Base-by-base conservation (phyloP, 768 basidiomycete species). In the Dioszegia hungarica region DNA sequence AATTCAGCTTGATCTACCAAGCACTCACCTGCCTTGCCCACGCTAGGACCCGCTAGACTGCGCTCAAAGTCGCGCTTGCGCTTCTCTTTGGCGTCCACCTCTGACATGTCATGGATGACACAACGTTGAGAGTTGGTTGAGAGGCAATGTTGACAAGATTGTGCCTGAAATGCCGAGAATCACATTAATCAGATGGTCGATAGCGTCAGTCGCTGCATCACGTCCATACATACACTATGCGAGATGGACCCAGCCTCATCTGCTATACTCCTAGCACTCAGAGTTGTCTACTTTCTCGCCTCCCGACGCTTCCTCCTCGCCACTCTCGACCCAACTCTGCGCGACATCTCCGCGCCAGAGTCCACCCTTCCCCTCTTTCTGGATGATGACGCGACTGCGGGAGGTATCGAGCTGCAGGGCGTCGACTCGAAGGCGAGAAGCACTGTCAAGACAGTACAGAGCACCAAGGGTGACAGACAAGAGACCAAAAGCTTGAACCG, bases 1-100 rank as follows among this genome's bases (percentile, higher is more conserved):
- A 37, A 54, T 8, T 38, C 25, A 49, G 24, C 37, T 40, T 28
- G 24, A 41, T 19, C 39, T 22, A 22, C 9, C 4, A 5, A 3
- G 19, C n/a, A 78, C 84, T 67, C 70, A 88, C 90, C 90, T 43
- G 90, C 90, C 80, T 94, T 94, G 41, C 83, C 86, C 3, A 87
- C 87, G 2, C 89, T 91, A 11, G 89, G 89, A 17, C 91, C 91
- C 14, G 90, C 91, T 39, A 94, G 82, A 69, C 71, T 73, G 34
- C 74, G 36, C 61, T 72, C 71, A 55, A 75, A 75, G 22, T 64
- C 65, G 22, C 60, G 27, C 55, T 53, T 33, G 10, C 60, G 20
- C 25, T 34, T 43, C 33, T 61, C 54, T 33, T 56, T 53, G 2
- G 45, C 59, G 15, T 41, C 49, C 36, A 46, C n/a, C n/a, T n/a